Evolutionary conservation across 371 early-diverging fungal genomes (phyloP), one percentile per base, ranked within the genome.

Genomic region (Lichtheimia hyalospora): DNA sequence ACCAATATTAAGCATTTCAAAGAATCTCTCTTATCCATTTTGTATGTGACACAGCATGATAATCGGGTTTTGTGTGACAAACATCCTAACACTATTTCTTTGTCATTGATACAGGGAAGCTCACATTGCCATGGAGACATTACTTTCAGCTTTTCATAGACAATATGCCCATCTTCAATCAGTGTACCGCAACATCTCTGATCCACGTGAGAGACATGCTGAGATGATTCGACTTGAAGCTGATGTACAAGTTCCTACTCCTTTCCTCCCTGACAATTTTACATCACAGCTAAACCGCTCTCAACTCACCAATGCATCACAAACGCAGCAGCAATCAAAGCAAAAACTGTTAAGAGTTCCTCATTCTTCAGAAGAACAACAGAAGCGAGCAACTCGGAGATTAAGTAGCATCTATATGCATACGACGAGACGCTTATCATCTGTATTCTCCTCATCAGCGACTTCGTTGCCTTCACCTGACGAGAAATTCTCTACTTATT

Each of bases 51-150:
- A 46, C n/a, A 46, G 46, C 21, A n/a, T 46, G 21, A 46, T 46
- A 5, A 7, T 46, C 3, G 16, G n/a, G 10, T 10, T 34, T 34
- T 34, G 34, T 34, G 21, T 18, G 21, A 21, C 46, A 46, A 46
- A 0, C 10, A 34, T 40, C 0, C 15, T 40, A 18, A 21, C 8
- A 8, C 3, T 16, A 18, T 40, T 39, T n/a, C 28, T 1, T 34
- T 39, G n/a, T 53, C 27, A n/a, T n/a, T 4, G 24, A 20, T 51
- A 15, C 27, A 54, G 54, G 25, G 56, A 55, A 21, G 16, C 20
- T 3, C 56, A 55, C 16, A n/a, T 55, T 25, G 24, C 28, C n/a
- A 16, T 55, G n/a, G 56, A 55, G 24, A 44, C 56, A n/a, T 10
- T 55, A 4, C 16, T 55, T 13, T 15, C 56, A 41, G 39, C 56